Base-by-base conservation (phyloP, 148 eudicot genomes). In the Nepenthes mirabilis region DNA sequence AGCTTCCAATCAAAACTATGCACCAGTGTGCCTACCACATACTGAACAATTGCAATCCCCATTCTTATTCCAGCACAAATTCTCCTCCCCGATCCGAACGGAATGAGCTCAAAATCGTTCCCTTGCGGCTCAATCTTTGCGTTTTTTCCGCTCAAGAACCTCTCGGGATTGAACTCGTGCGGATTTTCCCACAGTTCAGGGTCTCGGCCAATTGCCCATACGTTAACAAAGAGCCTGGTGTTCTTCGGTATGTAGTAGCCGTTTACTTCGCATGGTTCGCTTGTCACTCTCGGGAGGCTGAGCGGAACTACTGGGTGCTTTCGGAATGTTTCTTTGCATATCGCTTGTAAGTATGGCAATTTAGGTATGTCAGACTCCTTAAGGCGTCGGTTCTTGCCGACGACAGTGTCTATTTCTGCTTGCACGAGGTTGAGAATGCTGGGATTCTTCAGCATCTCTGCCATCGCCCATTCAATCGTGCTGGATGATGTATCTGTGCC, bases 1-100 rank as follows among this genome's bases (percentile, higher is more conserved):
- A 76, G 13, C 54, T 56, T 64, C 83, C 83, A 79, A 5, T 73
- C 78, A 53, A 76, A 79, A 1, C 72, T 66, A 52, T 73, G 78
- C 40, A 76, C 60, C 70, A 76, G 40, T 6, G 70, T 56, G 4
- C 73, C 83, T 43, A 73, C n/a, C 9, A 74, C 62, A 51, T 58
- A 66, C 52, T 74, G 71, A 2, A 71, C 70, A 65, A 74, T 14
- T 57, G 54, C 58, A 11, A 74, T 33, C 33, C 75, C 82, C 65
- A 74, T 60, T 14, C 78, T 65, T 36, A 60, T 47, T 6, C 83
- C 83, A 0, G 72, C 77, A 55, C 83, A 79, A 0, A 79, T 75
- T 62, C 79, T 78, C 23, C 82, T 62, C 6, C 82, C 82, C 0
- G 79, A 55, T 2, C 82, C 82, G 3, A 78, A 79, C 0, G 83